phyloP scores from a whole-genome alignment of 2,329 filamentous ascomycete genomes.

The Cladosporium phlei region DNA sequence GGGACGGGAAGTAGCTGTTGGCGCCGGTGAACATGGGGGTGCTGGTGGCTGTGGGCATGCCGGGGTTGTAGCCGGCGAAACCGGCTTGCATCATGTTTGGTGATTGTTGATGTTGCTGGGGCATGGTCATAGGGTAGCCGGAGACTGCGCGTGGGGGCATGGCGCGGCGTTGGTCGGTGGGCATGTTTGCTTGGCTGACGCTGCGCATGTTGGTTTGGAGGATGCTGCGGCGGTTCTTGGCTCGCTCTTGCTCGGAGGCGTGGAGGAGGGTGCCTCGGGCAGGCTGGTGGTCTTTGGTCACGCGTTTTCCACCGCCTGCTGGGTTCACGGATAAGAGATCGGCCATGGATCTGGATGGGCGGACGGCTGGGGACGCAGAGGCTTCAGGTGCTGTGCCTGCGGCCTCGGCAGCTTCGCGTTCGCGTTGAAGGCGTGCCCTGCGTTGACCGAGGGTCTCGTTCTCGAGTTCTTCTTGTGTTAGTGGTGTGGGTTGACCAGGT shows the following conservation, averaged over 20 bases:
- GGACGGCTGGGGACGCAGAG: constrained; percentile 34
- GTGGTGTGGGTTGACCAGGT: constrained; percentile 1
- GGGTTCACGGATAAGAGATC: constrained; percentile 52
- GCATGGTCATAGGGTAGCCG: neutral
- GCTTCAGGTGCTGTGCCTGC: constrained; percentile 42
- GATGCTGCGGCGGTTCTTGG: constrained; percentile 34
- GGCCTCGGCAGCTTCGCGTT: constrained; percentile 47
- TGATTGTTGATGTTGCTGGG: neutral
- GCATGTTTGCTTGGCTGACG: constrained; percentile 25
- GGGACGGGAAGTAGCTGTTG: constrained; percentile 24
- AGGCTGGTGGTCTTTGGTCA: constrained; percentile 18
- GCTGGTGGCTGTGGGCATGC: constrained; percentile 16
- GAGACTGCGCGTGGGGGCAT: constrained; percentile 7
- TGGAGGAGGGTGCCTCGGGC: constrained; percentile 38
- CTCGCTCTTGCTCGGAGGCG: constrained; percentile 26
- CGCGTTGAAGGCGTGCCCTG: constrained; percentile 66
- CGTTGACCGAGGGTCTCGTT: constrained; percentile 78
- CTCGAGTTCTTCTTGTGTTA: constrained; percentile 42
- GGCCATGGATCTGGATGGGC: constrained; percentile 53
- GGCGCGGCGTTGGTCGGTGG: constrained; percentile 30
- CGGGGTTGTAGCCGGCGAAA: constrained; percentile 15
- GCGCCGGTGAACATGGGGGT: constrained; percentile 20
- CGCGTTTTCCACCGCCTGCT: constrained; percentile 16
- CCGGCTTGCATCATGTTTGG: constrained; percentile 15
- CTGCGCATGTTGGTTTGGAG: constrained; percentile 31